Base-by-base conservation (phyloP, 148 eudicot genomes). In the Nepenthes gracilis region DNA sequence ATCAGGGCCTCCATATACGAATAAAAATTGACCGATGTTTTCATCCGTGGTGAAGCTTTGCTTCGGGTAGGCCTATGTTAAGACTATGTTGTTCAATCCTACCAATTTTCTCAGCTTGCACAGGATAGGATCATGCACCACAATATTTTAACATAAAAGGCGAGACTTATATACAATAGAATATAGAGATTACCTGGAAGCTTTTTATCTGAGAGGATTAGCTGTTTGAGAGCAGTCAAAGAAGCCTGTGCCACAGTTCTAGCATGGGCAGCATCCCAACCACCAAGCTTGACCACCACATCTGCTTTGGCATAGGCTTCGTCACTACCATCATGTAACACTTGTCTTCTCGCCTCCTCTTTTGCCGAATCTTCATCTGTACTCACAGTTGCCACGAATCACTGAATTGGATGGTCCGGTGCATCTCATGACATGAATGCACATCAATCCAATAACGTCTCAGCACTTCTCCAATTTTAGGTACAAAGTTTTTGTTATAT, bases 291-390 rank as follows among this genome's bases (percentile, higher is more conserved):
- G 56, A 88, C 95, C 12, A 88, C 95, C 65, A 93, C 96, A 54
- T 93, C 98, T 2, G 98, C 90, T 58, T 93, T 93, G 10, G 91
- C 61, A 74, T 85, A 93, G 67, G 81, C 90, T 70, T 78, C 78
- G 23, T 23, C 23, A 67, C 62, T 60, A 7, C 86, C 84, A 60
- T 81, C 78, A 70, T 70, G 54, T 23, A 23, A 23, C 14, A 86
- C 76, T 51, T 74, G 78, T 64, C 69, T 80, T 72, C 65, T 77
- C 8, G 86, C 89, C 71, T 93, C 98, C 70, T 85, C 91, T 76
- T 82, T 88, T 15, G 98, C 96, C 9, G 89, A 79, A 68, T 74
- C 82, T 75, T 88, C 95, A 77, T 93, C 96, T 88, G 78, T 66
- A 64, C 48, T 65, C 62, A 33, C 14, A 43, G 32, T 67, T 32